These are phyloP conservation scores for Apiotrichum veenhuisii DNA, from an alignment of 1,284 basidiomycete species.

Conservation along the genomic window DNA sequence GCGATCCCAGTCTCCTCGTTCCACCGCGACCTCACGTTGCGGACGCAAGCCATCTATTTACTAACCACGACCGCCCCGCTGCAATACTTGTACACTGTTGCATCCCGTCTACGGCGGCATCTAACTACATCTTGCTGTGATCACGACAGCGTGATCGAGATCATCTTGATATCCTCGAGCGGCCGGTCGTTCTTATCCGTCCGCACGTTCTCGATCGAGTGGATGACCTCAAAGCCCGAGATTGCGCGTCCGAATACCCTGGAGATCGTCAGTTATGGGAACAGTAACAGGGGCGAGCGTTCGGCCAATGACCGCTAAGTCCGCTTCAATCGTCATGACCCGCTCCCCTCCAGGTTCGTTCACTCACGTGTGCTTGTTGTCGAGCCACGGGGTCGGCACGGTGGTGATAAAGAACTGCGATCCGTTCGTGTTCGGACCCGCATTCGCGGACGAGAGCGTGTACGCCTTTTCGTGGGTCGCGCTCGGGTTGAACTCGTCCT, in stretches of 20 bases:
- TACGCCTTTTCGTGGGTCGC: conserved; percentile 93
- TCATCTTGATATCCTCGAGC: conserved; percentile 82
- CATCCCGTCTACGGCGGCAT: too few species aligned
- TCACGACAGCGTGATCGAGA: conserved; percentile 21
- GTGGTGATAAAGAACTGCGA: conserved; percentile 97
- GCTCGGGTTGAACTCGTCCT: conserved; percentile 89
- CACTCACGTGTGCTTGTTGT: conserved; percentile 56
- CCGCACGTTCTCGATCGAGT: conserved; percentile 61
- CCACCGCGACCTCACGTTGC: too few species aligned
- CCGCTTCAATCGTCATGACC: too few species aligned
- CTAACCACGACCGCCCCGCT: too few species aligned
- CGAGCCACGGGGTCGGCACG: conserved; percentile 87
- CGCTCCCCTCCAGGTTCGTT: neutral
- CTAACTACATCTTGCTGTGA: too few species aligned
- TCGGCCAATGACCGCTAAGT: too few species aligned
- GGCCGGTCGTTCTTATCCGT: conserved; percentile 76
- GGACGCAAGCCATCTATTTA: too few species aligned
- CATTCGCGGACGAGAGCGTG: conserved; percentile 98
- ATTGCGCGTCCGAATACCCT: conserved; percentile 57
- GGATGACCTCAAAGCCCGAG: conserved; percentile 56
- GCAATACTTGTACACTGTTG: too few species aligned
- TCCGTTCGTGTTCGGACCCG: conserved; percentile 78
- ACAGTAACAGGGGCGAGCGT: neutral
- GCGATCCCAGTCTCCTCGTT: too few species aligned
- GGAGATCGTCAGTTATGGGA: conserved; percentile 3